phyloP scores from a whole-genome alignment of 768 basidiomycete genomes.

The Cubamyces sp. region DNA sequence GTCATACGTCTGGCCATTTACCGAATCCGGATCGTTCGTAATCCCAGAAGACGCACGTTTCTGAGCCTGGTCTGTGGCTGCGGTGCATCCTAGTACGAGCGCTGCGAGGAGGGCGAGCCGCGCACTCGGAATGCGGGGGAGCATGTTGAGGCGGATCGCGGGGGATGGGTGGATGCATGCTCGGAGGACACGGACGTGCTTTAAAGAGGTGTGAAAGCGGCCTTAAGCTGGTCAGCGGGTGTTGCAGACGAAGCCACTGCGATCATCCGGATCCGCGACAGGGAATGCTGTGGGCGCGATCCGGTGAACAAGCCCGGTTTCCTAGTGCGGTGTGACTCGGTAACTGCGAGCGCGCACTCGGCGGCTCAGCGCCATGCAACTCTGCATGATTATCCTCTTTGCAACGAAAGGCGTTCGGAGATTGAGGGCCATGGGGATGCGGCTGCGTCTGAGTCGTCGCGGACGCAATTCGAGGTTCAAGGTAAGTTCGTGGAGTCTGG shows the following conservation, averaged over 20 bases:
- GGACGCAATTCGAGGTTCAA: no score
- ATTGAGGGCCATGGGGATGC: no score
- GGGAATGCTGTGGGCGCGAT: slow-evolving; percentile 2
- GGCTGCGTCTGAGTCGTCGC: no score
- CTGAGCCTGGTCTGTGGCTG: not conserved
- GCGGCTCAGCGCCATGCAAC: not conserved
- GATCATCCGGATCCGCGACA: slow-evolving; percentile 2
- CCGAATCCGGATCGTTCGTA: slow-evolving; percentile 1
- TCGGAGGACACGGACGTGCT: not conserved
- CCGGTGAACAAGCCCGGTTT: not conserved
- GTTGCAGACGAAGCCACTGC: not conserved
- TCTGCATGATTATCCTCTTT: not conserved
- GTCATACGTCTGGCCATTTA: slow-evolving; percentile 29
- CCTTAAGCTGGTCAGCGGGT: not conserved
- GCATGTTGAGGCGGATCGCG: not conserved
- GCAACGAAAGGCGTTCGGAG: no score
- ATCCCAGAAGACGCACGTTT: slow-evolving; percentile 13
- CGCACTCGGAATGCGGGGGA: not conserved
- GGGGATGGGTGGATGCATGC: not conserved
- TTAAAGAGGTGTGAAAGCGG: not conserved
- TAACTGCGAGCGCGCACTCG: not conserved
- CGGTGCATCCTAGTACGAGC: not conserved
- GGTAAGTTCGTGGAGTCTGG: no score
- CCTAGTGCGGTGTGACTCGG: no score
- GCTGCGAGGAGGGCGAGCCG: not conserved